Percentiles rank a stretch among this genome's conserved stretches.
These are phyloP conservation scores for Blepharisma stoltei DNA, from an alignment of 73 alveolate species.

Conservation along the genomic window DNA sequence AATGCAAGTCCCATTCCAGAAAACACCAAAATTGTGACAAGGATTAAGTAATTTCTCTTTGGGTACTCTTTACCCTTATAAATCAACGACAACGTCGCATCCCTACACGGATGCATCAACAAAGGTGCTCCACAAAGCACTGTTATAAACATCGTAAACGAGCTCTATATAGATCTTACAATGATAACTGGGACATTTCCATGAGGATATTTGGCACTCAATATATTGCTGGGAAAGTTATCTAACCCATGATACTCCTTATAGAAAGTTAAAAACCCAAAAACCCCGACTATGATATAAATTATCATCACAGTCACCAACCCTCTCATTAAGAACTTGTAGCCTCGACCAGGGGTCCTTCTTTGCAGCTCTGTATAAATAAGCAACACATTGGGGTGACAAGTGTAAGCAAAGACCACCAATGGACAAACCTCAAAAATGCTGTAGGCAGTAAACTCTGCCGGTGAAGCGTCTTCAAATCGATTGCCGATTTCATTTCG, in stretches of 20 bases:
- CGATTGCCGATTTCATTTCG: not conserved
- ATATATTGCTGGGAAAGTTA: conserved; percentile 20
- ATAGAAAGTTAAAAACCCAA: conserved; percentile 55
- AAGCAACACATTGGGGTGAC: conserved; percentile 63
- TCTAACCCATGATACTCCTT: conserved; percentile 5
- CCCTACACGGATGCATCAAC: conserved; percentile 30
- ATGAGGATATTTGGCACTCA: not conserved
- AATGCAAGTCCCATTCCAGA: conserved; percentile 37
- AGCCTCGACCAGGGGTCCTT: conserved; percentile 41
- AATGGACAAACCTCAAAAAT: conserved; percentile 47
- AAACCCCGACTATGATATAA: conserved; percentile 48
- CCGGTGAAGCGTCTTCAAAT: not conserved
- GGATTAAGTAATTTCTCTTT: not conserved
- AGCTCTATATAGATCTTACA: conserved; percentile 9
- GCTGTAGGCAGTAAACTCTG: conserved; percentile 36
- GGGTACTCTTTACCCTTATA: not conserved
- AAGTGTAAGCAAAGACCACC: conserved; percentile 58
- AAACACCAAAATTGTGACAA: conserved; percentile 16
- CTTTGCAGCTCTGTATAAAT: conserved; percentile 60
- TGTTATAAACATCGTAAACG: not conserved
- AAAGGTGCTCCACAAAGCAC: conserved; percentile 28
- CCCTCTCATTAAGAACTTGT: conserved; percentile 43
- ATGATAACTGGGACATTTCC: conserved; percentile 21
- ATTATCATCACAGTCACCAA: conserved; percentile 42
- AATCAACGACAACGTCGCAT: conserved; percentile 22